Conservation (phyloP, 306 rosid species). For the Fragaria iinumae region DNA sequence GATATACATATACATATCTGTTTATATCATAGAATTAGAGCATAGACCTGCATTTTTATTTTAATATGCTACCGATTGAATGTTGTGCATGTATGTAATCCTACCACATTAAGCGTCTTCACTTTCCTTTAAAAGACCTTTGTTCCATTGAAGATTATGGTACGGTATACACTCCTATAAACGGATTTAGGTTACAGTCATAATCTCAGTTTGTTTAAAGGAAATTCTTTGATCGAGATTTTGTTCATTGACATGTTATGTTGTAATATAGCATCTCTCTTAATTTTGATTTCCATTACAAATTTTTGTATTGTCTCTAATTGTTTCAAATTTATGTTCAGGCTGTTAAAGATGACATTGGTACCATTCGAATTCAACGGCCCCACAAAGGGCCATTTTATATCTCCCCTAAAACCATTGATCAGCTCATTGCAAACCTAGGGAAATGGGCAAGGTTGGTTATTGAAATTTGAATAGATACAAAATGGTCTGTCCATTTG, state of each 20-base stretch:
- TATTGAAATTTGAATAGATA: constrained; percentile 18
- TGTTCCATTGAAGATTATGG: not conserved
- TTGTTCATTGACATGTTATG: not conserved
- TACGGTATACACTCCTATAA: not conserved
- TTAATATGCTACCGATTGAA: constrained; percentile 2
- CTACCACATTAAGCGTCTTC: not conserved
- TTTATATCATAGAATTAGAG: not conserved
- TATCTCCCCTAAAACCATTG: constrained; percentile 80
- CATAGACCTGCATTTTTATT: not conserved
- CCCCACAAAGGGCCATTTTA: constrained; percentile 98
- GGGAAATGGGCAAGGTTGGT: constrained; percentile 97
- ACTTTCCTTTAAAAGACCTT: not conserved
- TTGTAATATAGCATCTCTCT: not conserved
- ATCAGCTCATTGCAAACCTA: constrained; percentile 87
- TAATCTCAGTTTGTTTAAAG: not conserved
- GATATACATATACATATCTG: not conserved
- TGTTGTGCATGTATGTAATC: not conserved
- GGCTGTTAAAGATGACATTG: constrained; percentile 95
- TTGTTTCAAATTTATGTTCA: constrained; percentile 32
- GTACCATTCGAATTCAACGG: constrained; percentile 76
- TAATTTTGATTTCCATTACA: not conserved
- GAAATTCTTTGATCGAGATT: not conserved
- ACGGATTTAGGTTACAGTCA: not conserved
- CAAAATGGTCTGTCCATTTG: not conserved
- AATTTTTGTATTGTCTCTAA: not conserved